Evolutionary conservation across 495 filamentous ascomycete species (phyloP), one percentile per base, ranked within the genome.

Genomic region (Aspergillus indologenus): DNA sequence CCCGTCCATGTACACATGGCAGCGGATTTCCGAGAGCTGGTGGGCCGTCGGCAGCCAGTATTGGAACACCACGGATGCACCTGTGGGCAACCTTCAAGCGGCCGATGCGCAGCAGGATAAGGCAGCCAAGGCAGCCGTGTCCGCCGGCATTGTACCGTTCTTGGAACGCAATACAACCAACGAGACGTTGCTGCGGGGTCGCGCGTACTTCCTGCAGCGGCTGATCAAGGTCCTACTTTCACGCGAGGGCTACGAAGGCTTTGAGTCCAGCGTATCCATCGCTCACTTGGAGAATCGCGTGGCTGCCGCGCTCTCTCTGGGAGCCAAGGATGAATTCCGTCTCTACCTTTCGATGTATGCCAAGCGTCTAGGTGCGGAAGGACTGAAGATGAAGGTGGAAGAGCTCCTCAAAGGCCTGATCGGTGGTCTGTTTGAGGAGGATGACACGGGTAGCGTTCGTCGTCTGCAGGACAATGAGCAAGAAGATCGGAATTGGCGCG

Each of bases 31-130:
- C 4, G 94, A 99, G 73, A 79, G 89, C 1, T 99, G 94, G 95
- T 99, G 95, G 94, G 92, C 94, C 2, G 90, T 97, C 0, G 93
- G 92, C 21, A 93, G 89, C 67, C 94, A 98, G 70, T 98, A 98
- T 70, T 98, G 95, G 94, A 96, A 96, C 72, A 90, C 89, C n/a
- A 91, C 90, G 40, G 92, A 93, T 61, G 86, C 88, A 14, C 90
- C 90, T 0, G 81, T 92, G 24, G 84, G 87, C 57, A 90, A 91
- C 53, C 69, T 95, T 8, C 87, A 91, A 50, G 84, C 89, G 0
- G 86, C 87, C 9, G 86, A 84, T 19, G 70, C 69, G 3, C 78
- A 75, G 14, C 78, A 82, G 31, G 81, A 83, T 34, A 74, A 78
- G 31, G 75, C 78, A 4, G 74, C 82, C 7, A 76, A 77, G 56